These are phyloP conservation scores for Didymosphaeria variabile DNA, from an alignment of 2,329 filamentous ascomycete genomes.

Conservation along the genomic window DNA sequence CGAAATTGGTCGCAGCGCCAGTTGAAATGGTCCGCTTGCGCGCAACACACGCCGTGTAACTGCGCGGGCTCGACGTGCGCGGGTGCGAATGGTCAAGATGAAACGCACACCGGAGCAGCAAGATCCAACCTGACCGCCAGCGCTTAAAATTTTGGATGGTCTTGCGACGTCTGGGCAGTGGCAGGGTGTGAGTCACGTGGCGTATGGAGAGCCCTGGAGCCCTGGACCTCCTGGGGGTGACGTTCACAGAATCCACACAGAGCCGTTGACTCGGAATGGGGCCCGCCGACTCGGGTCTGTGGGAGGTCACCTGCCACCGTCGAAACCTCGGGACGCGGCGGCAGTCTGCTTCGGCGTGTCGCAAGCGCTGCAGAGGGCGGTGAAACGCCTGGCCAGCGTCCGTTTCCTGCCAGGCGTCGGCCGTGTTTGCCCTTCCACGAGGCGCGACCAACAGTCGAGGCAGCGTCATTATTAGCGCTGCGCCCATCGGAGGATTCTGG, in stretches of 20 bases:
- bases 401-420: not conserved
- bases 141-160: too few relatives aligned
- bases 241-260: not conserved
- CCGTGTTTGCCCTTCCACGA: not conserved
- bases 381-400: constrained; percentile 11
- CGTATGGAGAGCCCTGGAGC: too few relatives aligned
- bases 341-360: constrained; percentile 14
- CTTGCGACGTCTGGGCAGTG: not conserved
- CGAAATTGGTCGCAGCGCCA: not conserved
- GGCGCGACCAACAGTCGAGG: constrained; percentile 15
- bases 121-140: not conserved
- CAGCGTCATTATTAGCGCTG: constrained; percentile 21
- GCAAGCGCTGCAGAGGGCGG: constrained; percentile 20
- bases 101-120: not conserved
- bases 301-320: constrained; percentile 12
- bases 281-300: constrained; percentile 11
- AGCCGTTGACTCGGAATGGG: constrained; percentile 9
- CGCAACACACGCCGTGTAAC: constrained; percentile 5
- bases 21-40: not conserved
- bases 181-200: not conserved
- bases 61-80: not conserved
- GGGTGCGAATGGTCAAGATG: constrained; percentile 3
- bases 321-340: not conserved
- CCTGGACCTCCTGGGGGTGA: not conserved
- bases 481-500: constrained; percentile 41